Evolutionary conservation across 345 rosid genomes (phyloP), one percentile per base, ranked within the genome.

Genomic region (Acer yangbiense): DNA sequence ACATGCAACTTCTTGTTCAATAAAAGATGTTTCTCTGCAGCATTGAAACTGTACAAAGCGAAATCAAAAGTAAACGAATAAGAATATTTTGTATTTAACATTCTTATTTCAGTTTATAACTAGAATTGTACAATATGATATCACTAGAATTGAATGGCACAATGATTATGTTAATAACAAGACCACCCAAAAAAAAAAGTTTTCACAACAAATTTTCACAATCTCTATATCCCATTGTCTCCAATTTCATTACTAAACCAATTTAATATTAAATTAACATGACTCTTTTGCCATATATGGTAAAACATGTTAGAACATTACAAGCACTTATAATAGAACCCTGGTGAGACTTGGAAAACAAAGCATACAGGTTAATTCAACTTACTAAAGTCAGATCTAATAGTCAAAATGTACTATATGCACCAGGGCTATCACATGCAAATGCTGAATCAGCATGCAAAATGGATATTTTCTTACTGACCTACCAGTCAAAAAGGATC

Each of bases 1-100:
- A 94, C 89, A 79, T 80, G 84, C 76, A 90, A 77, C 72, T 83
- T 86, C 77, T 73, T 90, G 81, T 81, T 89, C 64, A 77, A 46
- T 23, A 92, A 71, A 76, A 74, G 77, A 66, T 65, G 81, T 80
- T 87, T 91, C 81, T 87, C 97, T 50, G 63, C 76, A 72, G 58
- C 74, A 9, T 81, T 78, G 74, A 92, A 84, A 82, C 98, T 96
- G 69, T 44, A 55, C 32, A 73, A 71, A 80, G 23, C 77, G 25
- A 77, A 57, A 73, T 8, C 43, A 12, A 77, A 72, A 48, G 72
- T n/a, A 69, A 69, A 77, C 14, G 10, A 52, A 7, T 3, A 61
- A 10, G 35, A 35, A 11, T 43, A 46, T 73, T 46, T 23, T 23
- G 1, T 46, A 65, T 74, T 65, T 3, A 25, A 58, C 8, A 10